Evolutionary conservation across 2,329 filamentous ascomycete genomes (phyloP), one percentile per base, ranked within the genome.

Genomic region (Fusarium lyarnte): DNA sequence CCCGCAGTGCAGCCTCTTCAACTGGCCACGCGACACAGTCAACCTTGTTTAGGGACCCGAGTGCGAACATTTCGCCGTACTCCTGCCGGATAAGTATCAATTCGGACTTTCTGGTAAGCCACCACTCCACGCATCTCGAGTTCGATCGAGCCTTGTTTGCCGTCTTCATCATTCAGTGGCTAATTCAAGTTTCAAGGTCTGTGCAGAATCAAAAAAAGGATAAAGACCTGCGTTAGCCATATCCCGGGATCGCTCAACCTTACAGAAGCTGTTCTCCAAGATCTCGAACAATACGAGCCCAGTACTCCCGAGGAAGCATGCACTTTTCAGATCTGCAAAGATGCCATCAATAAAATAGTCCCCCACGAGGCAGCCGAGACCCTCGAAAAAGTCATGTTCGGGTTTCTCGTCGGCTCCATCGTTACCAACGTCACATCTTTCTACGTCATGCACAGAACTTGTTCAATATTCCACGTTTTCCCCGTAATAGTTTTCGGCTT

Each of bases 161-260:
- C 14, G 8, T n/a, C 33, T 38, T 4, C 33, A 39, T n/a, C 23
- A 17, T 5, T 13, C 33, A 27, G 10, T n/a, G 19, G 2, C 49
- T 53, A 13, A 53, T 13, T 2, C 25, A 27, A 12, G 3, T 9
- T 16, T 2, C 2, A 9, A 53, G 73, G 73, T 9, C 19, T 69
- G 4, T 75, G 73, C 1, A 72, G 73, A 23, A 58, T 75, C 1
- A 38, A 41, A 2, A 65, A 64, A 5, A 61, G 58, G 1, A 57
- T 65, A 16, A 67, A 65, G 4, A 46, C 55, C 1, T 75, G 73
- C 53, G 60, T 63, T 5, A 38, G 45, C 2, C 55, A 51, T 25
- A 66, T 75, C 8, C 73, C 70, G 1, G 73, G 70, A 8, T 60
- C 73, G 12, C 61, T 75, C 19, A 75, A 75, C 33, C 52, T 75